Evolutionary conservation across 768 basidiomycete species (phyloP), one percentile per base, ranked within the genome.

Genomic region (Leccinellum luteum): DNA sequence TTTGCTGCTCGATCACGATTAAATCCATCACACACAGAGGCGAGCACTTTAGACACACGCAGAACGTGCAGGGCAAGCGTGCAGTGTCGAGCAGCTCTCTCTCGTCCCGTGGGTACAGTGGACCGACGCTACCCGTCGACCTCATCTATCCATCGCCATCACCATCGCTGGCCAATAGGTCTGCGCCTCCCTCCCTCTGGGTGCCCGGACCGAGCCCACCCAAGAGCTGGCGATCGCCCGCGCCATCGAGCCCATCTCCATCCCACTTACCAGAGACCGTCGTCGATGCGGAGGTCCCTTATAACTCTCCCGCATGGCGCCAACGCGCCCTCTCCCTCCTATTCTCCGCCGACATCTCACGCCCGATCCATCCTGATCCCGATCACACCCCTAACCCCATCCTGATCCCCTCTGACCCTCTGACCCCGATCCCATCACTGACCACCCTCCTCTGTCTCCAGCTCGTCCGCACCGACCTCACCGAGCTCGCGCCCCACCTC

Each of bases 31-130:
- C 34, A 4, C 30, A 4, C 57, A 90, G 88, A 66, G 88, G 86
- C 10, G 89, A 91, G 67, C 85, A 90, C 44, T 89, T 85, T 57
- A 79, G 87, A 53, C 89, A 81, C 59, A 63, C 73, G 34, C 85
- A 83, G 57, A 90, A 90, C 66, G 60, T 81, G 6, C 77, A 66
- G 55, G 64, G 71, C 28, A 66, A 64, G 27, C 41, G 19, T 43
- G 60, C 63, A 6, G 61, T 35, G 17, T 62, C 62, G 7, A 60
- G 51, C 55, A 41, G 52, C 49, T 55, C 60, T 21, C 67, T 57
- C 58, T 68, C 58, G 59, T 58, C 58, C 25, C 60, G 61, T 55
- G 54, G 62, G 47, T 67, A 77, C 60, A 79, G 77, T 64, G 67
- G 75, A 31, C 81, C 80, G 13, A 79, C 79, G 3, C 72, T 85